Base-by-base conservation (phyloP, 164 flowering plant species). In the grape (Vitis vinifera) region DNA sequence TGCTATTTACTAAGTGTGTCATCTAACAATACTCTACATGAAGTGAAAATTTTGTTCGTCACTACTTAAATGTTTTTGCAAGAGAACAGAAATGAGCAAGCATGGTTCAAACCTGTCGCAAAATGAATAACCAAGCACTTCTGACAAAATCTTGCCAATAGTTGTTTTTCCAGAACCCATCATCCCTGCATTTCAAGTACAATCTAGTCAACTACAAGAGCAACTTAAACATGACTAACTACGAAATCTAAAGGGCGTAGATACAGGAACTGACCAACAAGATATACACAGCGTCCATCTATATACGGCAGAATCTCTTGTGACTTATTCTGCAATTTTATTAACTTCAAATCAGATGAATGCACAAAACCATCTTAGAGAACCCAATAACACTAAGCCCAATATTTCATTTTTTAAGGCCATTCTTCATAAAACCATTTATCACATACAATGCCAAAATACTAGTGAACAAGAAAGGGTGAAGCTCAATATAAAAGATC, bases 91-190 rank as follows among this genome's bases (percentile, higher is more conserved):
- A 30, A 56, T 23, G 27, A 23, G 10, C 10, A 48, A 47, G 12
- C 19, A 65, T 1, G 27, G 30, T 10, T 67, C 90, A 73, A 73
- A 93, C 99, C 99, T 84, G 84, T 96, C 99, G 73, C 59, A 76
- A 77, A 93, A 96, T 2, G 92, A 88, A 81, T 96, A 92, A 52
- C 85, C 84, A 62, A 96, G 85, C 63, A 75, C 89, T 78, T 89
- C 88, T 1, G 99, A 76, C 72, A 96, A 68, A 70, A 96, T 76
- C 80, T 83, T 88, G 66, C 99, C 99, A 10, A 93, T 89, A 17
- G 98, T 96, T 51, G 98, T 93, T 78, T 96, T 96, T 6, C 99
- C 99, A 74, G 97, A 93, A 37, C 99, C 98, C 99, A 96, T 96
- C 97, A 96, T 89, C 70, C 99, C 99, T 94, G 84, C 77, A 85